Evolutionary conservation across 139 green algal genomes (phyloP).

Genomic region (Monoraphidium neglectum): DNA sequence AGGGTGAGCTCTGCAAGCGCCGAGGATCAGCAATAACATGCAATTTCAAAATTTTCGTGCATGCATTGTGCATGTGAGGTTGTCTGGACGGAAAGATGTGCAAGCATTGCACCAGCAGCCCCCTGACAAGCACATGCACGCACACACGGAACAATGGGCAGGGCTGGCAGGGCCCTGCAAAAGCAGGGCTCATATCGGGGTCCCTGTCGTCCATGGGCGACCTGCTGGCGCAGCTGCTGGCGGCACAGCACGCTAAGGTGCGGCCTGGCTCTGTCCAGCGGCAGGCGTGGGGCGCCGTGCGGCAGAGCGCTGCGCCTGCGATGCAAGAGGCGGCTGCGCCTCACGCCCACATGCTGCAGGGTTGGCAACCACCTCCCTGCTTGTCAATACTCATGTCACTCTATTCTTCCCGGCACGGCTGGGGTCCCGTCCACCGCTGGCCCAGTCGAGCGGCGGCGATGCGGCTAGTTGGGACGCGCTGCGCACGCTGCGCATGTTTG

Average conservation of each 20-base stretch:
- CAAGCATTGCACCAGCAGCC: too few species aligned
- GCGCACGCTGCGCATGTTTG: constrained; percentile 71
- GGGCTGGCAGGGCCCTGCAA: constrained; percentile 49
- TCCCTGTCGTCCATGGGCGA: constrained; percentile 66
- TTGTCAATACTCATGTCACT: not conserved
- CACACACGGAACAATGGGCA: not conserved
- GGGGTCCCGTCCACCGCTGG: too few species aligned
- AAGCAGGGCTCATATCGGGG: constrained; percentile 69
- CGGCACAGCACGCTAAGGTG: constrained; percentile 20
- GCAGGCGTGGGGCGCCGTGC: not conserved
- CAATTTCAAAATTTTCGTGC: too few species aligned
- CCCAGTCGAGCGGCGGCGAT: not conserved
- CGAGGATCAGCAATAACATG: too few species aligned
- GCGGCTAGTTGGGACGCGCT: constrained; percentile 43
- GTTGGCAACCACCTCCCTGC: not conserved
- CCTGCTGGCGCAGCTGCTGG: constrained; percentile 66
- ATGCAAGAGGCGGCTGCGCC: not conserved
- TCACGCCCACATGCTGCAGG: not conserved
- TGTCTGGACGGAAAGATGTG: too few species aligned
- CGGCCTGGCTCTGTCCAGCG: not conserved
- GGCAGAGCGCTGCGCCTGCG: not conserved
- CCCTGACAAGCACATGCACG: too few species aligned
- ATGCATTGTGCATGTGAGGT: too few species aligned
- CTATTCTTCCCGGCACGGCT: not conserved
- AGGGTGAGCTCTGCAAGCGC: too few species aligned